Evolutionary conservation across 345 rosid genomes (phyloP).

Genomic region (Psidium friedrichsthalianum): DNA sequence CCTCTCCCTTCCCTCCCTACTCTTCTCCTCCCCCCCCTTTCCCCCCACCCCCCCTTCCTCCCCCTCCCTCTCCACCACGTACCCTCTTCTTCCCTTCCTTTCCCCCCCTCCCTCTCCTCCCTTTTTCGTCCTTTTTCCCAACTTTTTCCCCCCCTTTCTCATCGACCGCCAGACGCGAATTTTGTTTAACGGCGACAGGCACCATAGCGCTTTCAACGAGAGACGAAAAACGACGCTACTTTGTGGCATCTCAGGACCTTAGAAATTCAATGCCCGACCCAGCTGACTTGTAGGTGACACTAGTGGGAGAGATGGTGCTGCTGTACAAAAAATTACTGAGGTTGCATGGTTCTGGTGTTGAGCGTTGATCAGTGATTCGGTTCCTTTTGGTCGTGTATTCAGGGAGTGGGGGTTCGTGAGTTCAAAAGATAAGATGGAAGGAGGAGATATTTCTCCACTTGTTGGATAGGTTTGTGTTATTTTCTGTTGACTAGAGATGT

Average conservation of each 20-base stretch:
- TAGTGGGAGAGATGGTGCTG: constrained; percentile 20
- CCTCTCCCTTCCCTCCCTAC: no score
- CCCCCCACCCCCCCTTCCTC: no score
- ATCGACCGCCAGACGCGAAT: no score
- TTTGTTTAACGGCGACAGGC: no score
- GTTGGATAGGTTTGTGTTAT: background rate
- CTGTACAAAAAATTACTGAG: background rate
- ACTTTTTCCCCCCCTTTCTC: no score
- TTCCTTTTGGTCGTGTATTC: background rate
- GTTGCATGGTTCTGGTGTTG: background rate
- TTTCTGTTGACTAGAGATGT: background rate
- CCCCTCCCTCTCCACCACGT: no score
- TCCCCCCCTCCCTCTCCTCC: no score
- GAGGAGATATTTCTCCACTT: background rate
- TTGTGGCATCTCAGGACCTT: constrained; percentile 5
- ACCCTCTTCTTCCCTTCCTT: no score
- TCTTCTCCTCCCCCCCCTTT: no score
- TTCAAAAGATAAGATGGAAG: background rate
- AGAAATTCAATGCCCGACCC: constrained; percentile 11
- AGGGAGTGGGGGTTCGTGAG: background rate
- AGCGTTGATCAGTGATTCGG: background rate
- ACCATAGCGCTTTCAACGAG: constrained; percentile 15
- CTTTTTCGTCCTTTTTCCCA: no score
- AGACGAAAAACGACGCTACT: background rate
- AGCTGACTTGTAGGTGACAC: constrained; percentile 9